Conservation (phyloP, 495 filamentous ascomycete genomes). For the Neurospora sp. region DNA sequence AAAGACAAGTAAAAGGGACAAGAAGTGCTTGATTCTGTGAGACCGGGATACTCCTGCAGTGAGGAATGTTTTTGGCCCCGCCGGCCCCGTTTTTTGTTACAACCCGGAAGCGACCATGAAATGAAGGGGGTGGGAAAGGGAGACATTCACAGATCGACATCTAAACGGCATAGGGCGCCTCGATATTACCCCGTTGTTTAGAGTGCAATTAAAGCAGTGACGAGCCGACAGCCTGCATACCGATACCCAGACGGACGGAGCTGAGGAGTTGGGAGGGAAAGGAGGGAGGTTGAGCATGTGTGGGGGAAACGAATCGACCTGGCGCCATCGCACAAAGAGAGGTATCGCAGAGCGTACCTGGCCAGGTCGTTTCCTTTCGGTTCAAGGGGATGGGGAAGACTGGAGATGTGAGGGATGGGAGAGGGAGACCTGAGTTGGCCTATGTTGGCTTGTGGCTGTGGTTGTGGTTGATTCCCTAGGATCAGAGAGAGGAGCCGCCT, state of each 20-base stretch:
- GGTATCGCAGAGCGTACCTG: neutral
- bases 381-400: neutral
- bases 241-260: conserved; percentile 4
- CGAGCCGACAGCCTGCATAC: neutral
- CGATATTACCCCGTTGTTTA: conserved; percentile 6
- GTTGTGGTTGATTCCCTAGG: neutral
- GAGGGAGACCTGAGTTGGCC: neutral
- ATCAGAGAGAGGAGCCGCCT: neutral
- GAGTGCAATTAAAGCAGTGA: conserved; percentile 34
- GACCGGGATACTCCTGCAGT: conserved; percentile 4
- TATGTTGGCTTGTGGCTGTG: neutral
- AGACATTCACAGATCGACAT: conserved; percentile 9
- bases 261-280: neutral
- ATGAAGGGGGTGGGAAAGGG: neutral
- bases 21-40: conserved; percentile 45
- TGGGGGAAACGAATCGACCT: neutral
- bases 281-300: conserved; percentile 7
- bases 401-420: neutral
- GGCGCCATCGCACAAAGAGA: neutral
- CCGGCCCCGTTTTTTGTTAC: conserved; percentile 1
- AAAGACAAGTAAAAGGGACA: conserved; percentile 44
- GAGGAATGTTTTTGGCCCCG: neutral
- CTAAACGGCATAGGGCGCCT: neutral
- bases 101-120: neutral
- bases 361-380: conserved; percentile 2